Evolutionary conservation across 108 stramenopile genomes (phyloP).

Genomic region (Stephanodiscus triporus): DNA sequence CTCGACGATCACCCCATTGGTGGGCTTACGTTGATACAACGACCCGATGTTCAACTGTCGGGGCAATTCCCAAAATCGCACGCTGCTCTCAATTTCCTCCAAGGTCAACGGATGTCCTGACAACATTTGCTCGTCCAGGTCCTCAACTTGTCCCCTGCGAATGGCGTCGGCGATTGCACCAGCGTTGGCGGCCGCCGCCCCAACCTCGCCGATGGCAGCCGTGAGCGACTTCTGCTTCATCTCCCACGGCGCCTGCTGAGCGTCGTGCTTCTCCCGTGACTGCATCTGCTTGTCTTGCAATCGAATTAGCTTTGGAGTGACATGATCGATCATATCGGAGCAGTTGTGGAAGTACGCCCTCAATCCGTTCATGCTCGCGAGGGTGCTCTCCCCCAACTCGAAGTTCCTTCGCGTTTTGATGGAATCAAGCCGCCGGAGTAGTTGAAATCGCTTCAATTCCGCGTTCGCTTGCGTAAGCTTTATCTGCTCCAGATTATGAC

Average conservation of each 20-base stretch:
- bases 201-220: conserved; percentile 59
- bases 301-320: conserved; percentile 60
- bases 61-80: conserved; percentile 77
- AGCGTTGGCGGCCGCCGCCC: conserved; percentile 55
- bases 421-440: conserved; percentile 73
- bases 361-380: conserved; percentile 78
- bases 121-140: conserved; percentile 33
- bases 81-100: conserved; percentile 76
- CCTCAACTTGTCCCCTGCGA: conserved; percentile 65
- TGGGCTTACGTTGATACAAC: conserved; percentile 76
- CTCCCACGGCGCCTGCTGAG: conserved; percentile 69
- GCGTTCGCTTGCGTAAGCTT: conserved; percentile 80
- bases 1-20: conserved; percentile 79
- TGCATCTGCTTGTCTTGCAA: conserved; percentile 72
- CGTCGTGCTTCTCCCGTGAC: conserved; percentile 57
- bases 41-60: conserved; percentile 65
- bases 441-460: conserved; percentile 85
- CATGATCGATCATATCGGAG: conserved; percentile 64
- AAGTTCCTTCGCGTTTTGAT: conserved; percentile 88
- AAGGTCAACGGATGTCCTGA: conserved; percentile 54
- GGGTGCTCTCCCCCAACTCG: conserved; percentile 80
- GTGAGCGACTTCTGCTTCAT: conserved; percentile 64
- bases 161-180: conserved; percentile 62
- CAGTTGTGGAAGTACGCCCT: conserved; percentile 78
- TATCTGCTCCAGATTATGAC: conserved; percentile 77